Evolutionary conservation across 257 asterid genomes (phyloP), one percentile per base, ranked within the genome.

Genomic region (Scutellaria baicalensis): DNA sequence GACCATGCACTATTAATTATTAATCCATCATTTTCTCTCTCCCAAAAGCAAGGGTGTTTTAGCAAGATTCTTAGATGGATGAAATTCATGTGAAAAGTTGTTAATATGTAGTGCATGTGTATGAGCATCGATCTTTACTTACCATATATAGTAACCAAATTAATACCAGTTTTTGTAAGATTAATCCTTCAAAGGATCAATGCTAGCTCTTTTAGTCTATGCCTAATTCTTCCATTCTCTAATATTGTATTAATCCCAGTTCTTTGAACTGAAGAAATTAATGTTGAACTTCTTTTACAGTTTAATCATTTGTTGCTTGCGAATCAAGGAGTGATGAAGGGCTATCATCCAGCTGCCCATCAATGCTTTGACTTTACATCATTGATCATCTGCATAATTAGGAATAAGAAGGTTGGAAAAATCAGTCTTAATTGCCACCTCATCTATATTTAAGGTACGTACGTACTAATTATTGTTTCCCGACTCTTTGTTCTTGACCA

Each of bases 41-140:
- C 77, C 79, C 60, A 68, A 80, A 77, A 77, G 80, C 70, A 73
- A 73, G 72, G 81, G 80, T 75, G 75, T 70, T 64, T 62, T 75
- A 50, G 57, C 68, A 66, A 77, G 83, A 74, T 77, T 74, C 80
- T 71, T 42, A 68, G 44, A 18, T 38, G 52, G 44, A 18, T 38
- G 52, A 43, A 63, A 80, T 27, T 27, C 33, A 27, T 27, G 33
- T 27, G 33, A 27, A 27, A 27, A 27, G 33, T 27, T 2, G 33
- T 3, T 27, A 27, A 1, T 27, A 3, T 70, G 66, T 72, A 33
- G 59, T 61, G 23, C 57, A 42, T 54, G 40, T 42, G n/a, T 12
- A n/a, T 33, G 18, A 51, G 68, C 52, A 23, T 66, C 58, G 59
- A 27, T 27, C 33, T 27, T 27, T 27, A 27, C 33, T 27, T 27